Percentiles rank a stretch among this genome's conserved stretches.
phyloP scores from a whole-genome alignment of 352 stramenopile genomes.

The Globisporangium solare region DNA sequence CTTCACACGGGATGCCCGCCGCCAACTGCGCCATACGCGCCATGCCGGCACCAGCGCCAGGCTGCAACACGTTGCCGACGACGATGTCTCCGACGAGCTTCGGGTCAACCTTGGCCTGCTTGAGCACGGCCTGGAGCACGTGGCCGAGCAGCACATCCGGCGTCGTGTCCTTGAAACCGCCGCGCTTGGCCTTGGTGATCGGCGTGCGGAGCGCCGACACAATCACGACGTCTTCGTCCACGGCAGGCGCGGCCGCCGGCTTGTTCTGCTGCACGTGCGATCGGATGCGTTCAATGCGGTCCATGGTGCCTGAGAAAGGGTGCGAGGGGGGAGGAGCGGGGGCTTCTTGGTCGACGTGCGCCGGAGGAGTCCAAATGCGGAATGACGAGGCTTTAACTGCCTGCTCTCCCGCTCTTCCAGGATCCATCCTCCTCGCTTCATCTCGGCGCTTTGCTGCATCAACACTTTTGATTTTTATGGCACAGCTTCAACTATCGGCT shows the following conservation, averaged over 20 bases:
- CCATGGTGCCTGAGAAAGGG: slow-evolving; percentile 29
- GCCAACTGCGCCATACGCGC: slow-evolving; percentile 80
- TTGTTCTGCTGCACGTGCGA: slow-evolving; percentile 47
- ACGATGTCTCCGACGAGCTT: slow-evolving; percentile 76
- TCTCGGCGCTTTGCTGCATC: neutral
- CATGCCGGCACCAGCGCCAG: slow-evolving; percentile 67
- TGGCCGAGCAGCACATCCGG: slow-evolving; percentile 87
- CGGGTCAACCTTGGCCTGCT: slow-evolving; percentile 76
- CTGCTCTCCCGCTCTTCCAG: too few species aligned
- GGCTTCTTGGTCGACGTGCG: neutral
- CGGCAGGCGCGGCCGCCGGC: slow-evolving; percentile 11
- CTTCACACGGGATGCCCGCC: slow-evolving; percentile 71
- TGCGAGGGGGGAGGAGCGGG: neutral
- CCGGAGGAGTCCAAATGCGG: slow-evolving; percentile 2
- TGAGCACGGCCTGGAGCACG: slow-evolving; percentile 77
- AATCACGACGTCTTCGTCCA: slow-evolving; percentile 81
- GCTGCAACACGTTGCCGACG: slow-evolving; percentile 84
- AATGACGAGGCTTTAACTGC: slow-evolving; percentile 2
- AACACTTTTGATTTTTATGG: neutral
- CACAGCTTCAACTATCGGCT: neutral
- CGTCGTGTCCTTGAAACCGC: slow-evolving; percentile 90
- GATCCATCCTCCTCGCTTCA: neutral
- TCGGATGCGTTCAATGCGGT: slow-evolving; percentile 72
- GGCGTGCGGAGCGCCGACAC: slow-evolving; percentile 81
- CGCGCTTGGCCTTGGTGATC: slow-evolving; percentile 83